Base-by-base conservation (phyloP, 2,329 filamentous ascomycete genomes). In the Penicillium sp. region DNA sequence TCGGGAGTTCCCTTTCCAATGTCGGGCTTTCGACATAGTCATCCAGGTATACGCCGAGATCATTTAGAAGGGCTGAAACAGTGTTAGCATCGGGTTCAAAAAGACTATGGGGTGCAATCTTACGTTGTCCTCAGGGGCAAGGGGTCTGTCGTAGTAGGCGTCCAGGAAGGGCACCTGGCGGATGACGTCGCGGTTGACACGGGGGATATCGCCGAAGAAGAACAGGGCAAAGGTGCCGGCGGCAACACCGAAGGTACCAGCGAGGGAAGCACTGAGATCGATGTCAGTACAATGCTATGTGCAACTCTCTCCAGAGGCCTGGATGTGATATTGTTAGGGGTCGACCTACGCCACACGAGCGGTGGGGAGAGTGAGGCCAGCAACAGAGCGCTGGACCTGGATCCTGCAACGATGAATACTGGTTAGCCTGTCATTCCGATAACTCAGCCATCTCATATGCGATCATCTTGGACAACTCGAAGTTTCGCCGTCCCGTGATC, bases 171-270 rank as follows among this genome's bases (percentile, higher is more conserved):
- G 81, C 22, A 83, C 60, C 69, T 81, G 77, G 68, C 76, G 73
- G 64, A 82, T 72, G 56, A 84, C 80, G 63, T 84, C 81, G 58
- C 77, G 74, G 62, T 79, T 73, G 37, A 85, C 78, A 61, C 74
- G 76, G 49, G 81, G 81, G 22, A 84, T 74, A 58, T 82, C 80
- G 58, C 78, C 77, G 69, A 84, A 79, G 74, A 84, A 81, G 72
- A 80, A 83, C 57, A 84, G 64, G 29, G 77, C 78, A 67, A 80
- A 79, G 63, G 79, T 70, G 53, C 77, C 80, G 34, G 77, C 74
- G 38, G 75, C 72, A 52, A 74, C 77, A 55, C 78, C 81, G 67
- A 83, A 82, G 38, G 72, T 72, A 44, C 68, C 75, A 36, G 73
- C 76, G 40, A 80, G 73, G 44, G 61, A 55, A 46, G 67, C 74